phyloP scores from a whole-genome alignment of 1,284 basidiomycete species.

The Ganoderma multipileum region DNA sequence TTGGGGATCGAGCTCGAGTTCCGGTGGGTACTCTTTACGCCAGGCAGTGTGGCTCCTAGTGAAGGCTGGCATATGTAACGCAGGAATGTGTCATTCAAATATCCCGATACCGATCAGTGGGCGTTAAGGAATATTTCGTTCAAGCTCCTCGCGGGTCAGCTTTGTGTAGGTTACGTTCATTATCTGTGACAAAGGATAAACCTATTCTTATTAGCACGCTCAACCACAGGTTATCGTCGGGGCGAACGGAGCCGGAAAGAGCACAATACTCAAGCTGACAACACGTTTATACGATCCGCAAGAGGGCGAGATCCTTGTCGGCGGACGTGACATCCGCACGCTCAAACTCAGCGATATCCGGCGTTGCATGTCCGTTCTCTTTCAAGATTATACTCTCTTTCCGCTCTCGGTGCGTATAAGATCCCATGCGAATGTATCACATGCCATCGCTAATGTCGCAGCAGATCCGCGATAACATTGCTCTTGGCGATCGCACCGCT shows the following conservation, averaged over 20 bases:
- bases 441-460: too few species aligned
- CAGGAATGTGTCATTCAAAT: constrained; percentile 69
- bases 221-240: constrained; percentile 64
- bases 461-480: constrained; percentile 80
- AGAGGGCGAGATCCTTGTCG: constrained; percentile 70
- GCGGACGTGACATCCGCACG: constrained; percentile 65
- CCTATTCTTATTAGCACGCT: too few species aligned
- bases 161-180: constrained; percentile 57
- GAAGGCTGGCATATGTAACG: background rate
- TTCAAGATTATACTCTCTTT: constrained; percentile 82
- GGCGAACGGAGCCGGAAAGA: constrained; percentile 79
- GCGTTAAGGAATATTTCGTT: constrained; percentile 73
- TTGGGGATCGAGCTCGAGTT: constrained; percentile 75
- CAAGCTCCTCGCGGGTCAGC: constrained; percentile 70
- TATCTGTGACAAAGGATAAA: too few species aligned
- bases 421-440: constrained; percentile 43
- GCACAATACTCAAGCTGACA: constrained; percentile 77
- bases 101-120: constrained; percentile 57
- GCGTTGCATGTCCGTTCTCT: constrained; percentile 70
- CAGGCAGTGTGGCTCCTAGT: background rate
- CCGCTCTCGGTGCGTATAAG: constrained; percentile 71
- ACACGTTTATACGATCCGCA: constrained; percentile 71
- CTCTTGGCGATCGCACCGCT: constrained; percentile 58
- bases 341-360: constrained; percentile 68
- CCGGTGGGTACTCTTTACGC: constrained; percentile 43